A percentile compares a stretch with the other conserved stretches of the same genome.
Conservation (phyloP, 169 alveolate genomes). For the Babesia bigemina region DNA sequence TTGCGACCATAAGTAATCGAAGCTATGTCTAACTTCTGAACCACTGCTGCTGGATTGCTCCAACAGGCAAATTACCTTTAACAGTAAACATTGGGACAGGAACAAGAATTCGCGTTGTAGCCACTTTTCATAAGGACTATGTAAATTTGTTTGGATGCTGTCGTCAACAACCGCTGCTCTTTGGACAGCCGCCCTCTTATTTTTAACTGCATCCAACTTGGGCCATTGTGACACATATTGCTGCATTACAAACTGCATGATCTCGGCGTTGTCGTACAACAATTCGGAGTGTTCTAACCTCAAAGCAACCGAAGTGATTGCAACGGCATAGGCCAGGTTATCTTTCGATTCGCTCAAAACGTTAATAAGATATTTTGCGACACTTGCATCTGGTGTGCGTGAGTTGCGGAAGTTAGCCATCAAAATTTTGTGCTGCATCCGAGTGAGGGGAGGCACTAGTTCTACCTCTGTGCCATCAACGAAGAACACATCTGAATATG, state of each 20-base stretch:
- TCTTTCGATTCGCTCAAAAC: neutral
- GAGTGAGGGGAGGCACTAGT: neutral
- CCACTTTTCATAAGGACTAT: slow-evolving; percentile 7
- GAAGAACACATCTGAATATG: slow-evolving; percentile 13
- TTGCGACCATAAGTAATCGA: neutral
- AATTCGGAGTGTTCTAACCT: slow-evolving; percentile 14
- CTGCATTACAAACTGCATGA: neutral
- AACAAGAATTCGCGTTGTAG: slow-evolving; percentile 28
- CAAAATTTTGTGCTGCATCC: slow-evolving; percentile 27
- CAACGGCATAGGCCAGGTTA: neutral
- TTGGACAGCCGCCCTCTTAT: neutral
- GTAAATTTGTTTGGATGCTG: neutral
- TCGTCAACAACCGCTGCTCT: neutral
- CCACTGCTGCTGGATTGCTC: neutral
- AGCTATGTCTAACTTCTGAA: neutral
- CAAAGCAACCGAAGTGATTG: neutral
- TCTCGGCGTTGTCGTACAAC: neutral
- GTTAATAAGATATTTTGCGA: neutral
- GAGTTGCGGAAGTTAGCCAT: neutral
- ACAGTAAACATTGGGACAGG: slow-evolving; percentile 2
- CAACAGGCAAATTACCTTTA: slow-evolving; percentile 9
- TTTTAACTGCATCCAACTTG: slow-evolving; percentile 5
- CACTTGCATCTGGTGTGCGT: neutral
- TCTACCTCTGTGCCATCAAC: slow-evolving; percentile 18
- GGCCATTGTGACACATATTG: slow-evolving; percentile 7